phyloP scores from a whole-genome alignment of 257 asterid genomes.

The Solanum raphanifolium region DNA sequence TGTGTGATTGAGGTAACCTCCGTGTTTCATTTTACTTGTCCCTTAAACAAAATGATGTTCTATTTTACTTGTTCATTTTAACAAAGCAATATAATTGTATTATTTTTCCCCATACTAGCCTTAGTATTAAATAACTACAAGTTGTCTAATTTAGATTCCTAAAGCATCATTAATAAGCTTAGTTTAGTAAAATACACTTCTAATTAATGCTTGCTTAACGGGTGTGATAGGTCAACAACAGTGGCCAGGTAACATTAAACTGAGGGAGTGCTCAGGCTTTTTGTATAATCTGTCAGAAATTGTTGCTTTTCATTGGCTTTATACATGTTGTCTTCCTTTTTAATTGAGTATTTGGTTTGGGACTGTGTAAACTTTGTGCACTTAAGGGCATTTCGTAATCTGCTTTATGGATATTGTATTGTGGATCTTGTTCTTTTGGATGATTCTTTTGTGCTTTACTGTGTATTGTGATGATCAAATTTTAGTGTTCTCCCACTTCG shows the following conservation, averaged over 20 bases:
- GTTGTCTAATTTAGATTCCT: background rate
- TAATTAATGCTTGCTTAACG: background rate
- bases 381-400: background rate
- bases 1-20: constrained; percentile 68
- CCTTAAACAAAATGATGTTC: background rate
- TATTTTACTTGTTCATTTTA: background rate
- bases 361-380: background rate
- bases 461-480: background rate
- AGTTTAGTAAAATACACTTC: background rate
- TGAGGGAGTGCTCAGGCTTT: background rate
- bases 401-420: background rate
- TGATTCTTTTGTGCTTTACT: background rate
- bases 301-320: background rate
- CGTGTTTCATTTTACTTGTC: background rate
- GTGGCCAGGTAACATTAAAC: background rate
- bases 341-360: background rate
- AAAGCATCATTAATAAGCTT: background rate
- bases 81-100: background rate
- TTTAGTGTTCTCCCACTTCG: background rate
- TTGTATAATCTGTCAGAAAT: background rate
- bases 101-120: background rate
- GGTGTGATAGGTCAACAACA: background rate
- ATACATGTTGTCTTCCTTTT: background rate
- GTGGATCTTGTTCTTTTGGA: background rate
- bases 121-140: background rate